Conservation (phyloP, 495 filamentous ascomycete genomes). For the Annulohypoxylon bovei region DNA sequence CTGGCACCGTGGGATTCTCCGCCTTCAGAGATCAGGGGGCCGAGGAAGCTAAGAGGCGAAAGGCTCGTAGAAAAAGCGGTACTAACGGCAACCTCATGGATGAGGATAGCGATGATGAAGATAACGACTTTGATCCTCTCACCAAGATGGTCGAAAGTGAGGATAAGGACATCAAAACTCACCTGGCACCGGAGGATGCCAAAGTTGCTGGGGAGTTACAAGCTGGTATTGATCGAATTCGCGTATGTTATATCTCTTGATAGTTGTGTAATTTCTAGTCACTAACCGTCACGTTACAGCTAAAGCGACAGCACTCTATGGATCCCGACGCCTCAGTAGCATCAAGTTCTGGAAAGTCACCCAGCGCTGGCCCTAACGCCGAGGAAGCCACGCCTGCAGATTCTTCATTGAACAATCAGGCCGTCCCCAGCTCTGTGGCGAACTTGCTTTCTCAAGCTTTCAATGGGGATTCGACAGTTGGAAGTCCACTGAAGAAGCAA, state of each 20-base stretch:
- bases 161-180: conserved; percentile 71
- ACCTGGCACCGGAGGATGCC: conserved; percentile 76
- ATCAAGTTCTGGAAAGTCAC: conserved; percentile 53
- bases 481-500: conserved; percentile 86
- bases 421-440: conserved; percentile 40
- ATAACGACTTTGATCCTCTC: conserved; percentile 66
- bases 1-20: conserved; percentile 87
- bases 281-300: conserved; percentile 62
- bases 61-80: conserved; percentile 66
- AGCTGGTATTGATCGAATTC: conserved; percentile 91
- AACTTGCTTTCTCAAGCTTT: conserved; percentile 57
- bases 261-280: conserved; percentile 2
- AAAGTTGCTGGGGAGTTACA: conserved; percentile 84
- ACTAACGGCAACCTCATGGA: conserved; percentile 53
- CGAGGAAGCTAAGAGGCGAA: conserved; percentile 59
- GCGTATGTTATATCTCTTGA: conserved; percentile 66
- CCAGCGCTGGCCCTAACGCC: conserved; percentile 44
- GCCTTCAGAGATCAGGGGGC: conserved; percentile 79
- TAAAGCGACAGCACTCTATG: conserved; percentile 93
- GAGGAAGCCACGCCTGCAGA: conserved; percentile 52
- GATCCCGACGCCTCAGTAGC: conserved; percentile 69
- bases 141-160: conserved; percentile 77
- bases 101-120: conserved; percentile 74
- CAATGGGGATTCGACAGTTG: conserved; percentile 66
- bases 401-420: conserved; percentile 49